These are phyloP conservation scores for Colletotrichum zoysiae DNA, from an alignment of 2,329 filamentous ascomycete species.

Conservation along the genomic window DNA sequence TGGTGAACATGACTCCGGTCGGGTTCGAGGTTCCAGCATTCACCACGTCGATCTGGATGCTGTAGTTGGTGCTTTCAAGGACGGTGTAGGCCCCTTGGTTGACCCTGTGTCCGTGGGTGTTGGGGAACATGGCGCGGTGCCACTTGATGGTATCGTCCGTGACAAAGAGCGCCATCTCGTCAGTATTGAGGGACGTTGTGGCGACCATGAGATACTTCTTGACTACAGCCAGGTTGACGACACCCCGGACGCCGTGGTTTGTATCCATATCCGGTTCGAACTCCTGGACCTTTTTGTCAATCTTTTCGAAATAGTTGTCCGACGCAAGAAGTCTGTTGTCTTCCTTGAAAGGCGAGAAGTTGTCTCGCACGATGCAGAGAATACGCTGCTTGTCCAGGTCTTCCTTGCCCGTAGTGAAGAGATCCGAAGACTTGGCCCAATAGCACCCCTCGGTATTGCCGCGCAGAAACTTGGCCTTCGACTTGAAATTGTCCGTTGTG, in stretches of 20 bases:
- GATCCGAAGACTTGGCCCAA: conserved; percentile 84
- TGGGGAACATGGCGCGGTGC: conserved; percentile 92
- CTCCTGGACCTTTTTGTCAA: conserved; percentile 65
- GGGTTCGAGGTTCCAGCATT: conserved; percentile 72
- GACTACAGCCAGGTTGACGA: conserved; percentile 84
- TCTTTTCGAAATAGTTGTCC: conserved; percentile 80
- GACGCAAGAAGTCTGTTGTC: conserved; percentile 85
- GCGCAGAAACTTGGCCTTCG: conserved; percentile 72
- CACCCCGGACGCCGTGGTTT: conserved; percentile 79
- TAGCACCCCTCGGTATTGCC: conserved; percentile 80
- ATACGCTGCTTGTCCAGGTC: conserved; percentile 77
- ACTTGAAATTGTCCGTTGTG: conserved; percentile 87
- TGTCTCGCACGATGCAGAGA: conserved; percentile 83
- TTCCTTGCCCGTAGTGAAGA: conserved; percentile 78
- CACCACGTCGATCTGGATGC: conserved; percentile 95
- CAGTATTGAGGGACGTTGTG: conserved; percentile 81
- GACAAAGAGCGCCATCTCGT: conserved; percentile 93
- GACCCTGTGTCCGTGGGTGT: conserved; percentile 76
- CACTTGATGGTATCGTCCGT: conserved; percentile 86
- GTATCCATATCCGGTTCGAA: conserved; percentile 83
- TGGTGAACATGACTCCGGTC: conserved; percentile 92
- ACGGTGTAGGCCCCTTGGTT: conserved; percentile 92
- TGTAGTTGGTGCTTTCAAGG: conserved; percentile 96
- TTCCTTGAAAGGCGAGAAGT: conserved; percentile 76
- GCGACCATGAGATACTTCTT: conserved; percentile 91